Evolutionary conservation across 2,329 filamentous ascomycete species (phyloP).

Genomic region (Hymenoscyphus linearis): DNA sequence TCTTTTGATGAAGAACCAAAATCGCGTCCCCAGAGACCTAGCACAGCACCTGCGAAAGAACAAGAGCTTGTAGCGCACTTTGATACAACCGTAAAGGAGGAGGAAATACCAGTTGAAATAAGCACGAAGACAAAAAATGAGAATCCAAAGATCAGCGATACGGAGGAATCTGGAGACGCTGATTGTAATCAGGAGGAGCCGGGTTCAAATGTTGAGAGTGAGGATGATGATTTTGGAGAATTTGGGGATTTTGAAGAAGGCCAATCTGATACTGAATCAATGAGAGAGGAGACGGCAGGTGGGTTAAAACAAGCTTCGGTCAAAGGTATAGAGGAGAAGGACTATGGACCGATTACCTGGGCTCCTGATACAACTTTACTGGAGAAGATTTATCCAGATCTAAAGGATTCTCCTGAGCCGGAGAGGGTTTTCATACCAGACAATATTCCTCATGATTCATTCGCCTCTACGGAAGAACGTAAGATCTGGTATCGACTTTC

Average conservation of each 20-base stretch:
- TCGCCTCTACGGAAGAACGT: slow-evolving; percentile 50
- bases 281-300: not conserved
- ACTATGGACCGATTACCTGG: slow-evolving; percentile 22
- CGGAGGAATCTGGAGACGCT: not conserved
- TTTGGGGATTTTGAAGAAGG: slow-evolving; percentile 31
- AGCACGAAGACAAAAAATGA: not conserved
- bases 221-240: slow-evolving; percentile 21
- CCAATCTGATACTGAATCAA: slow-evolving; percentile 19
- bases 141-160: not conserved
- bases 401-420: slow-evolving; percentile 11
- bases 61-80: slow-evolving; percentile 28
- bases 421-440: slow-evolving; percentile 29
- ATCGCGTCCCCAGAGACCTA: slow-evolving; percentile 9
- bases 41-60: slow-evolving; percentile 22
- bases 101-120: slow-evolving; percentile 4
- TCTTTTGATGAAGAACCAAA: slow-evolving; percentile 31
- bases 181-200: not conserved
- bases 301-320: slow-evolving; percentile 8
- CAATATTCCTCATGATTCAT: slow-evolving; percentile 40
- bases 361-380: slow-evolving; percentile 23
- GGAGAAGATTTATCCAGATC: slow-evolving; percentile 26
- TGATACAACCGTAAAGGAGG: slow-evolving; percentile 22
- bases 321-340: not conserved
- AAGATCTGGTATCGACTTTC: slow-evolving; percentile 63
- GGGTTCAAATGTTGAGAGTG: not conserved